phyloP scores from a whole-genome alignment of 2,329 filamentous ascomycete genomes.

The Talaromyces amestolkiae region DNA sequence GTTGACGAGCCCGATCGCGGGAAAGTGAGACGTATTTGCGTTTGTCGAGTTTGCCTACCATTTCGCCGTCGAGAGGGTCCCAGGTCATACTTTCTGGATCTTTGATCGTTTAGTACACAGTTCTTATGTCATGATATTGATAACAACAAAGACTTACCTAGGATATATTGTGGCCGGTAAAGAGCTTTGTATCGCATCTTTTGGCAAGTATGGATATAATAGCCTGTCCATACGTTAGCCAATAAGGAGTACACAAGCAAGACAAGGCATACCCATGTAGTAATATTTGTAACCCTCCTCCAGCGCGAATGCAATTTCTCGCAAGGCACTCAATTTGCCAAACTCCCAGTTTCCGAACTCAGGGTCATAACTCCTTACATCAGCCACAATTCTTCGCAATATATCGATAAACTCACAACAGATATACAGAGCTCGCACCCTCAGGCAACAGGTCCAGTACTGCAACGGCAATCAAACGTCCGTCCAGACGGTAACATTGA shows the following conservation, averaged over 20 bases:
- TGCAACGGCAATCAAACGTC: constrained; percentile 48
- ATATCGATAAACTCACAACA: constrained; percentile 40
- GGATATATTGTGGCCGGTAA: constrained; percentile 49
- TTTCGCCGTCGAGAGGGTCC: constrained; percentile 45
- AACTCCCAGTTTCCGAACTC: constrained; percentile 61
- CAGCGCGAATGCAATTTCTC: constrained; percentile 56
- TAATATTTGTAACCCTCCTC: constrained; percentile 60
- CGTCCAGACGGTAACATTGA: constrained; percentile 51
- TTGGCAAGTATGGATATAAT: constrained; percentile 59
- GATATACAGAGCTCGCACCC: constrained; percentile 51
- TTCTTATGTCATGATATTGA: not conserved
- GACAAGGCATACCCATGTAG: constrained; percentile 56
- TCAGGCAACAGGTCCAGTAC: constrained; percentile 49
- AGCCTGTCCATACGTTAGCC: constrained; percentile 41
- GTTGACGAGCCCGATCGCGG: constrained; percentile 31
- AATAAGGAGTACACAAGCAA: not conserved
- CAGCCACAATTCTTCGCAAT: too few species aligned
- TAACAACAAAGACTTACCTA: constrained; percentile 36
- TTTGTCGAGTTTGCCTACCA: constrained; percentile 42
- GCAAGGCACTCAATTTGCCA: constrained; percentile 61
- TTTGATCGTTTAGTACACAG: constrained; percentile 22
- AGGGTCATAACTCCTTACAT: constrained; percentile 53
- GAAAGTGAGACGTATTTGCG: constrained; percentile 47
- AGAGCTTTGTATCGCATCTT: constrained; percentile 53
- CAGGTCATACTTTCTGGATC: constrained; percentile 49